These are phyloP conservation scores for Torrubiella hemipterigena DNA, from an alignment of 2,329 filamentous ascomycete species.

Conservation along the genomic window DNA sequence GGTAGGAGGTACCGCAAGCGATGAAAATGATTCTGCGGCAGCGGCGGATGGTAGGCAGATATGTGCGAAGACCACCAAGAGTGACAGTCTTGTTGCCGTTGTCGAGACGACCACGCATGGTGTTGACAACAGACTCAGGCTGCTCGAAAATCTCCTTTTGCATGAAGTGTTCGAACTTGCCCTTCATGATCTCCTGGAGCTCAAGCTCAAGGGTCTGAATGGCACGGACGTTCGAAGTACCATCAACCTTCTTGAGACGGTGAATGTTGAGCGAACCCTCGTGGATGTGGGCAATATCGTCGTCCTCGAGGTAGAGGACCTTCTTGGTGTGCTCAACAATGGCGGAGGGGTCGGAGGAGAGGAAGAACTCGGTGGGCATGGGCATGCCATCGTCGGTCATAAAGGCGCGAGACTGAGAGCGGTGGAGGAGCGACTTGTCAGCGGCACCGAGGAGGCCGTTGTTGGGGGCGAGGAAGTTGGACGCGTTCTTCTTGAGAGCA, in stretches of 20 bases:
- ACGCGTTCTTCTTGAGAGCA: slow-evolving; percentile 79
- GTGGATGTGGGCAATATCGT: slow-evolving; percentile 99
- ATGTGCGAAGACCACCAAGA: slow-evolving; percentile 87
- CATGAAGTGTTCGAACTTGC: slow-evolving; percentile 99
- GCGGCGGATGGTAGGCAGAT: slow-evolving; percentile 90
- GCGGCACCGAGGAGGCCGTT: slow-evolving; percentile 63
- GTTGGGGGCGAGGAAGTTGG: slow-evolving; percentile 54
- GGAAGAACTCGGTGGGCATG: slow-evolving; percentile 98
- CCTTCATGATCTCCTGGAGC: slow-evolving; percentile 99
- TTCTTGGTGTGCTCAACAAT: slow-evolving; percentile 99
- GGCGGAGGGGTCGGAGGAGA: slow-evolving; percentile 94
- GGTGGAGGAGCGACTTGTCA: slow-evolving; percentile 96
- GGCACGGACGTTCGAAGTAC: slow-evolving; percentile 89
- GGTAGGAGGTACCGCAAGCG: slow-evolving; percentile 94
- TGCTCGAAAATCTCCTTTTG: slow-evolving; percentile 99
- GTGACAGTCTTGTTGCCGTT: slow-evolving; percentile 89
- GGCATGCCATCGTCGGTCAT: slow-evolving; percentile 97
- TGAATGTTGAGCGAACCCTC: slow-evolving; percentile 99
- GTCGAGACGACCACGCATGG: slow-evolving; percentile 97
- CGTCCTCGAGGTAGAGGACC: slow-evolving; percentile 98
- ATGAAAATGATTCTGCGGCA: slow-evolving; percentile 98
- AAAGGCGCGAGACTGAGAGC: slow-evolving; percentile 96
- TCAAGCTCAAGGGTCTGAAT: slow-evolving; percentile 98
- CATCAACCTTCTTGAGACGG: slow-evolving; percentile 92
- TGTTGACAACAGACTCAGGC: slow-evolving; percentile 98